Evolutionary conservation across 2,329 filamentous ascomycete genomes (phyloP), one percentile per base, ranked within the genome.

Genomic region (Helminthosporium solani): DNA sequence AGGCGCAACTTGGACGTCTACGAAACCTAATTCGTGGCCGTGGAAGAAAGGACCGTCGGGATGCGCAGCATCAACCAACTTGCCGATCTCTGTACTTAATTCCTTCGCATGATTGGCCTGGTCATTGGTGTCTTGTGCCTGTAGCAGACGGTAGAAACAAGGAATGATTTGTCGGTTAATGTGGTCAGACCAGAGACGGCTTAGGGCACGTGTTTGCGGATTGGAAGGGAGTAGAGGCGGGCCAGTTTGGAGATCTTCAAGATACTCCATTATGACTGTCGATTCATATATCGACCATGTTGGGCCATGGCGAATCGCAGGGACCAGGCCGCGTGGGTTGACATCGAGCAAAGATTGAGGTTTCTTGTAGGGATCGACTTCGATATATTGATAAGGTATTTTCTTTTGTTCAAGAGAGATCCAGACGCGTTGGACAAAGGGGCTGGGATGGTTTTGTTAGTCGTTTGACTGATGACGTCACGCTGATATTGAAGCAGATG

Each of bases 401-500:
- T 82, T 79, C 66, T 94, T 94, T 58, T 84, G 77, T 67, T 95
- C 89, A 28, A 95, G 77, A 1, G 89, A 87, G 53, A 95, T 94
- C 90, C 90, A 95, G 20, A 94, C 87, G 15, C 89, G 83, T 65
- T 95, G 89, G 1, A 90, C 89, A 64, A 92, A 94, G 20, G 89
- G 89, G 62, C 86, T 88, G 46, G n/a, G 8, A 42, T 31, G 2
- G 9, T 2, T 15, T 6, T 31, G 28, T 31, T 31, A 31, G 28
- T 25, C n/a, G n/a, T n/a, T 25, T 11, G 18, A 15, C 27, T 11
- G 8, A 46, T 56, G 51, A 55, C 48, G 49, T 54, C 44, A 59
- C 45, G 19, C n/a, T n/a, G n/a, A n/a, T n/a, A 11, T 23, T n/a
- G 15, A 25, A 9, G 23, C 9, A 6, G 23, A 6, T 25, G 23